Evolutionary conservation across 83 land plant genomes (phyloP), one percentile per base, ranked within the genome.

Genomic region (Picea abies): DNA sequence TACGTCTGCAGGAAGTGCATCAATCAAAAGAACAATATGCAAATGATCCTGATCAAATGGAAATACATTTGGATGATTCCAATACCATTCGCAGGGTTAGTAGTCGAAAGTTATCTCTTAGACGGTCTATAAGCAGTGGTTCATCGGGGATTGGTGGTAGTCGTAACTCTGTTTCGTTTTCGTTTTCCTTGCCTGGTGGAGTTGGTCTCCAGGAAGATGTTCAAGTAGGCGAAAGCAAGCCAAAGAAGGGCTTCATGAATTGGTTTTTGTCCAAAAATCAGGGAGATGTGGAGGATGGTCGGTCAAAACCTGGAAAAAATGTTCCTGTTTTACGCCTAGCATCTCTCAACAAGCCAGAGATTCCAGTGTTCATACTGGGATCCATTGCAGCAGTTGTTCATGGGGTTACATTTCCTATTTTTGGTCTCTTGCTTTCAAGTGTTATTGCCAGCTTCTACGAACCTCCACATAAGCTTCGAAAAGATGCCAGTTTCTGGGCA

Each of bases 401-500:
- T 85, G 94, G 94, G 2, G n/a, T 77, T 1, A 75, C 78, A 61
- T 85, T 88, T 3, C 94, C 94, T 4, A 15, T 82, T 6, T 84
- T 90, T 77, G 90, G 89, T 4, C 35, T 88, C 26, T 41, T 92
- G 14, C 62, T 93, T 25, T 85, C 92, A 19, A 89, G 63, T 80
- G 72, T 86, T 5, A 83, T 92, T 35, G 60, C 79, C 12, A 75
- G 67, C 1, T 92, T 90, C 60, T 91, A 22, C 75, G 79, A 86
- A 68, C 60, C 91, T 4, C 82, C 67, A 19, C 61, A 87, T 12
- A 39, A 87, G 66, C 80, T 89, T 32, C 63, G 79, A 35, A 79
- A 79, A 17, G 88, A 92, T 65, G 88, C 90, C 12, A 84, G 81
- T 35, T 91, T 91, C 83, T 93, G 94, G 94, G 84, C 92, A 47